phyloP scores from a whole-genome alignment of 2,329 filamentous ascomycete genomes.

The Calonectria naviculata region DNA sequence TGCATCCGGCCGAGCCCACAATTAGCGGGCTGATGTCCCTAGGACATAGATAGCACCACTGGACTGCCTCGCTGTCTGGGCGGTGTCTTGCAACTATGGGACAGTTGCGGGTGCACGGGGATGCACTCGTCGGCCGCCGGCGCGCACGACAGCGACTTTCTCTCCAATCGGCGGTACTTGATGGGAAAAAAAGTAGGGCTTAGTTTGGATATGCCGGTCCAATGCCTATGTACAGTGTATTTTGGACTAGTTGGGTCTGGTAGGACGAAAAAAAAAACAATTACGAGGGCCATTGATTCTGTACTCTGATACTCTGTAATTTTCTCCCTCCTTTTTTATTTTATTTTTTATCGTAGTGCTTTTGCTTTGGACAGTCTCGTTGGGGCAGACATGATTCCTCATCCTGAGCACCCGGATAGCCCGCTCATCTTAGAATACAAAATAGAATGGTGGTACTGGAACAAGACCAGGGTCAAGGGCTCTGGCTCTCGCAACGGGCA shows the following conservation, averaged over 20 bases:
- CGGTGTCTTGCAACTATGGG: slow-evolving; percentile 4
- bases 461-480: slow-evolving; percentile 7
- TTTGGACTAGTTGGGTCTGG: not conserved
- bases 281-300: not conserved
- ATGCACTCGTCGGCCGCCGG: slow-evolving; percentile 6
- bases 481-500: slow-evolving; percentile 15
- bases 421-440: slow-evolving; percentile 5
- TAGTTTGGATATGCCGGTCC: not conserved
- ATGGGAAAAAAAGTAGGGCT: not conserved
- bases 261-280: not conserved
- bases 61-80: not conserved
- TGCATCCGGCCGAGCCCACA: slow-evolving; percentile 19
- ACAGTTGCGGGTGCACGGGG: slow-evolving; percentile 7
- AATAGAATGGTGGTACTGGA: not conserved
- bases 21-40: slow-evolving; percentile 13
- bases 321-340: not conserved
- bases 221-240: not conserved
- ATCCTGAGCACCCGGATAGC: not conserved
- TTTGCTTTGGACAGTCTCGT: not conserved
- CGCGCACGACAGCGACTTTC: not conserved
- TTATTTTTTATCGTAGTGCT: not conserved
- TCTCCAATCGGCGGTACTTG: not conserved
- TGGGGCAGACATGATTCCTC: slow-evolving; percentile 4
- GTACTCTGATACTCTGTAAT: not conserved
- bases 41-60: slow-evolving; percentile 10